Evolutionary conservation across 257 asterid species (phyloP), one percentile per base, ranked within the genome.

Genomic region (Apocynum venetum): DNA sequence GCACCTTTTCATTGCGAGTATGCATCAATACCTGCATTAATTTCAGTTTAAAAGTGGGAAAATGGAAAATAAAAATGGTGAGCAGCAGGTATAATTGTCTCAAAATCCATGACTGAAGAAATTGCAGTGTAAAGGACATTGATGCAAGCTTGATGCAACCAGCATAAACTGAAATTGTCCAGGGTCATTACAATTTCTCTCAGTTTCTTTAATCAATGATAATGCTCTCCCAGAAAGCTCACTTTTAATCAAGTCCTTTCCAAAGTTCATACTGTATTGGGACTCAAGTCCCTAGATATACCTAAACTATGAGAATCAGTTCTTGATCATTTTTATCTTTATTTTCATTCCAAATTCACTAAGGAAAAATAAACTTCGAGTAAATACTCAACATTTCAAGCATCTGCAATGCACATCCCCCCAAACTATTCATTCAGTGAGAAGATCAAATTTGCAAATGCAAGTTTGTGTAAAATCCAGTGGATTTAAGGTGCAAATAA

Each of bases 1-100:
- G 97, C 3, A 77, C 78, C 87, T 88, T 93, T 78, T 91, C 98
- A 43, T 93, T 88, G 49, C 99, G 97, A 46, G 99, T 91, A 69
- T 90, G 97, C 99, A 93, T 91, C 88, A 95, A 79, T 46, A 95
- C 97, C 99, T 95, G 88, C 77, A 84, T 69, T 10, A 61, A 2
- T 47, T 48, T 64, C 25, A 52, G 15, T 25, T 60, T 52, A 2
- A 31, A 2, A 70, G 31, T 1, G 11, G 35, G 5, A 3, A 63
- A 59, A 31, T 7, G n/a, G 9, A 0, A 8, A 7, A 17, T 4
- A 40, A 72, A 11, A 11, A 52, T 8, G 36, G 52, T 20, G 7
- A 44, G 53, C 1, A 0, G 35, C 20, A 9, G 31, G 38, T 6
- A 46, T 56, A n/a, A 55, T 46, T 46, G 17, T 73, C 73, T 56